Percentiles rank a stretch among this genome's conserved stretches.
These are phyloP conservation scores for Canavalia ensiformis DNA, from an alignment of 306 rosid species.

Conservation along the genomic window DNA sequence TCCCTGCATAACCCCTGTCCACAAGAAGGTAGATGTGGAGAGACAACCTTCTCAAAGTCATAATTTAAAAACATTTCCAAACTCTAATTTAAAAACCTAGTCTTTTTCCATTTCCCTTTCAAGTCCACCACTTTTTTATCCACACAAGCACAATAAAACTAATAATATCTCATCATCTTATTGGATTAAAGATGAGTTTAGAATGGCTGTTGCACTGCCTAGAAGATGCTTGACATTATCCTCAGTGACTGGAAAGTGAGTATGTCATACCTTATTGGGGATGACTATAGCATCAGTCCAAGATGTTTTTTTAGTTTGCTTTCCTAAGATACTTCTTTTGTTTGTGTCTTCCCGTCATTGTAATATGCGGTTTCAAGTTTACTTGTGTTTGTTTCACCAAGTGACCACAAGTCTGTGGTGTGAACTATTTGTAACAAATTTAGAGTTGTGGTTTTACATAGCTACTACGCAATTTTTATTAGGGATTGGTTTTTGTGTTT, in stretches of 20 bases:
- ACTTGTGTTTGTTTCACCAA: neutral
- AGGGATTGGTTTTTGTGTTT: neutral
- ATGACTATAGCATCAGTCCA: constrained; percentile 14
- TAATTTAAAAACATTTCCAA: too few relatives aligned
- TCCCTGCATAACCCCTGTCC: too few relatives aligned
- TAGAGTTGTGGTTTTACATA: neutral
- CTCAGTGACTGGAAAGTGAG: constrained; percentile 3
- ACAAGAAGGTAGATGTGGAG: too few relatives aligned
- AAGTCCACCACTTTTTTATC: too few relatives aligned
- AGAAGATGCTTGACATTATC: constrained; percentile 6
- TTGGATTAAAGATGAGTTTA: neutral
- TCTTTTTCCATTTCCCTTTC: too few relatives aligned
- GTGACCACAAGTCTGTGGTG: neutral
- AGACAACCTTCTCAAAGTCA: too few relatives aligned
- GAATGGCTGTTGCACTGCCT: neutral
- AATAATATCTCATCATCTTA: too few relatives aligned
- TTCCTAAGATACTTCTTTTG: too few relatives aligned
- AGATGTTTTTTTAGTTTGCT: neutral
- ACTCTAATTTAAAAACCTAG: too few relatives aligned
- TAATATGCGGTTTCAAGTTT: neutral
- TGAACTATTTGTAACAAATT: neutral
- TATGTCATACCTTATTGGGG: neutral
- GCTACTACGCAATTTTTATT: neutral
- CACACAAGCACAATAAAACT: too few relatives aligned
- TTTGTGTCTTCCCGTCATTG: neutral